A percentile compares a stretch with the other conserved stretches of the same genome.
These are phyloP conservation scores for Sporodiniella umbellata DNA, from an alignment of 371 early-diverging fungal genomes.

Conservation along the genomic window DNA sequence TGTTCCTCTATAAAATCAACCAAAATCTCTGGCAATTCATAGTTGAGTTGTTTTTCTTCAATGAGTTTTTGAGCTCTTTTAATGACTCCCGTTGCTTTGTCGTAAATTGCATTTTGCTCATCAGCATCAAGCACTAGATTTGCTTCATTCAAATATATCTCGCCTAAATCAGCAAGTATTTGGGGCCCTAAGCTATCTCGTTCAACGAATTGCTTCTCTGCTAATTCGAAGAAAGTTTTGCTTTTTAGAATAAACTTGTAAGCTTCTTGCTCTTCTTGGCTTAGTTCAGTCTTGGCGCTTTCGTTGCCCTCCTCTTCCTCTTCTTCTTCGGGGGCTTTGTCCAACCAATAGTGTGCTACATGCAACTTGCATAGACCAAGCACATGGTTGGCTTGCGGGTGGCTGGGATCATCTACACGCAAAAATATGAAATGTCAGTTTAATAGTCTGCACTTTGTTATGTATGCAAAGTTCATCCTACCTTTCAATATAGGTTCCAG, in stretches of 20 bases:
- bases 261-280: constrained; percentile 36
- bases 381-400: constrained; percentile 28
- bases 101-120: constrained; percentile 31
- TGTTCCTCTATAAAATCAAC: constrained; percentile 32
- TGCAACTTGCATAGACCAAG: constrained; percentile 35
- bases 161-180: constrained; percentile 38
- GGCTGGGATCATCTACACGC: constrained; percentile 31
- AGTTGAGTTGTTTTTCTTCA: constrained; percentile 23
- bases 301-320: constrained; percentile 27
- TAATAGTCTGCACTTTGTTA: too few species aligned
- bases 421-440: too few species aligned
- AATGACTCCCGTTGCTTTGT: constrained; percentile 24
- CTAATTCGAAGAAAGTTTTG: constrained; percentile 30
- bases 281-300: constrained; percentile 19
- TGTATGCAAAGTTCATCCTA: not conserved
- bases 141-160: constrained; percentile 39
- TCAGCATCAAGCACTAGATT: constrained; percentile 36
- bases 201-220: constrained; percentile 19
- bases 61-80: constrained; percentile 28
- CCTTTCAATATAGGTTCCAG: constrained; percentile 26
- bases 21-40: constrained; percentile 42
- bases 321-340: constrained; percentile 23
- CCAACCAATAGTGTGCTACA: constrained; percentile 38
- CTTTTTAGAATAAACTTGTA: constrained; percentile 28
- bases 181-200: constrained; percentile 22